Conservation (phyloP, 495 filamentous ascomycete genomes). For the Neurospora tetrasperma region DNA sequence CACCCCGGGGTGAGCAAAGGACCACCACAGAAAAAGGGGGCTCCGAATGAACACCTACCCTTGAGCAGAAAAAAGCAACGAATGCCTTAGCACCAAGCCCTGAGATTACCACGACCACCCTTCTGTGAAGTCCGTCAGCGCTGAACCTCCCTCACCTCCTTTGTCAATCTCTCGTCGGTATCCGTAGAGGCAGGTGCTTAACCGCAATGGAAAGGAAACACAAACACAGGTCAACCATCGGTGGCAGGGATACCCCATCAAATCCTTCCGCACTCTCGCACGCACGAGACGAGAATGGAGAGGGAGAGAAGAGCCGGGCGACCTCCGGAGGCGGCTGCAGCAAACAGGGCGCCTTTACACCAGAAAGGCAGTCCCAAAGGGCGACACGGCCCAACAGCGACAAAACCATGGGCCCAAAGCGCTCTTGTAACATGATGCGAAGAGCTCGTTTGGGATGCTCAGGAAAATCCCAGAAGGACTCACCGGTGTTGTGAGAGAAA, state of each 20-base stretch:
- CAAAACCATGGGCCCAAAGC: constrained; percentile 5
- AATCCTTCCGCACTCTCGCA: neutral
- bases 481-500: neutral
- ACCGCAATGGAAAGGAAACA: constrained; percentile 2
- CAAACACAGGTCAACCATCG: neutral
- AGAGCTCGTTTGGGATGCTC: constrained; percentile 10
- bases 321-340: constrained; percentile 10
- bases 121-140: neutral
- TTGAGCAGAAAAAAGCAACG: constrained; percentile 6
- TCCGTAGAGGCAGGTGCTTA: neutral
- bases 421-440: constrained; percentile 3
- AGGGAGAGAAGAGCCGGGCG: constrained; percentile 8
- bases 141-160: neutral
- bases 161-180: neutral
- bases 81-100: neutral
- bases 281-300: constrained; percentile 1
- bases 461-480: neutral
- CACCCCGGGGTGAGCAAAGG: constrained; percentile 8
- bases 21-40: neutral
- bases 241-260: constrained; percentile 3
- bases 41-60: neutral
- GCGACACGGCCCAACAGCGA: constrained; percentile 10
- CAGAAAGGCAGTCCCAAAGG: constrained; percentile 9
- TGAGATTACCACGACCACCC: neutral
- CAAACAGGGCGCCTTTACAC: constrained; percentile 10